phyloP scores from a whole-genome alignment of 2,329 filamentous ascomycete genomes.

The Fusarium denticulatum region DNA sequence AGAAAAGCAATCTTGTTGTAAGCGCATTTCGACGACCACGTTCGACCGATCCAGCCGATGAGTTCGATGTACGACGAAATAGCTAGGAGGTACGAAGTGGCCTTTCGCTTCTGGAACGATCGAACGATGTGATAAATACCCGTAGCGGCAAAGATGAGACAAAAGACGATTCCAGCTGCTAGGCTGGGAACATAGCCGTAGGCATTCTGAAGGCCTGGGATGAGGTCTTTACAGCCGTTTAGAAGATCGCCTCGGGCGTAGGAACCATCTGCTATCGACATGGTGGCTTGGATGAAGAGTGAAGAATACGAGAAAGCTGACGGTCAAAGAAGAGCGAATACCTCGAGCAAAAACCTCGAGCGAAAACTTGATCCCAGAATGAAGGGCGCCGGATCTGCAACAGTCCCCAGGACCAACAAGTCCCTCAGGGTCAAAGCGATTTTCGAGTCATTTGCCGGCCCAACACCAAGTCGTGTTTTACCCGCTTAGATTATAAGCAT shows the following conservation, averaged over 20 bases:
- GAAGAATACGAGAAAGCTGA: not conserved
- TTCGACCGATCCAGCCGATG: constrained; percentile 59
- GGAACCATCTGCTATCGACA: constrained; percentile 24
- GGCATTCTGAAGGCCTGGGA: constrained; percentile 30
- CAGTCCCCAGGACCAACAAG: constrained; percentile 1
- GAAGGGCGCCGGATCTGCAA: not conserved
- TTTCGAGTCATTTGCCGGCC: not conserved
- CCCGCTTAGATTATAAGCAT: not conserved
- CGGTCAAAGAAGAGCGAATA: not conserved
- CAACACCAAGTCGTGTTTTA: not conserved
- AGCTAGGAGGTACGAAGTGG: constrained; percentile 29
- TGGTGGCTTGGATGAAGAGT: not conserved
- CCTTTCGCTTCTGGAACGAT: constrained; percentile 33
- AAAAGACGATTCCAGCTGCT: constrained; percentile 33
- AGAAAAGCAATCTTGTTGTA: constrained; percentile 60
- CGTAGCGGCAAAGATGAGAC: constrained; percentile 22
- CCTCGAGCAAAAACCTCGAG: not conserved
- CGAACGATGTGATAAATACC: constrained; percentile 31
- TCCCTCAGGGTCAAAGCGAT: not conserved
- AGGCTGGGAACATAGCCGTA: constrained; percentile 37
- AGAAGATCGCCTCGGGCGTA: constrained; percentile 37
- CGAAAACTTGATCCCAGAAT: not conserved
- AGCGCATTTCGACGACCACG: constrained; percentile 59
- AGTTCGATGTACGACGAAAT: constrained; percentile 48
- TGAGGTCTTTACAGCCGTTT: constrained; percentile 25